phyloP scores from a whole-genome alignment of 331 rosid genomes.

The Saraca asoca region DNA sequence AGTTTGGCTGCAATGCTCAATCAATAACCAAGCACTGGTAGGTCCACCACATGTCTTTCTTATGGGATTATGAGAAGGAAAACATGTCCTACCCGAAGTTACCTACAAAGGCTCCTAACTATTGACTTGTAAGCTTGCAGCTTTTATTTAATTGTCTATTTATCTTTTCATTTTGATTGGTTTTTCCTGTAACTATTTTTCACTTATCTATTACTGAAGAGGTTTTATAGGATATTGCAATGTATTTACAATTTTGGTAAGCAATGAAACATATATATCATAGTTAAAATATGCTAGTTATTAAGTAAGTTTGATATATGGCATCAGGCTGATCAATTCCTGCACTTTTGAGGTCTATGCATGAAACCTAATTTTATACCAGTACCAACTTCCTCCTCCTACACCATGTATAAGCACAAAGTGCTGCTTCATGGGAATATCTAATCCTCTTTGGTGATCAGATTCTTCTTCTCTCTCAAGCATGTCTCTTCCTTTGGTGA shows the following conservation, averaged over 20 bases:
- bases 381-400: constrained; percentile 80
- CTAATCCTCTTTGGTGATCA: constrained; percentile 16
- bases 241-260: no score
- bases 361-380: constrained; percentile 83
- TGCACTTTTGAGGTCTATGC: constrained; percentile 70
- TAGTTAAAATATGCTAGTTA: no score
- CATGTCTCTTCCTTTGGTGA: no score
- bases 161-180: no score
- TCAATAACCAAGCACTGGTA: constrained; percentile 84
- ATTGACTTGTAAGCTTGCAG: constrained; percentile 61
- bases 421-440: constrained; percentile 48
- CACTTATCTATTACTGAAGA: no score
- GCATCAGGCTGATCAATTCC: constrained; percentile 65
- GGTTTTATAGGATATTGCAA: no score
- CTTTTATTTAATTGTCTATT: no score
- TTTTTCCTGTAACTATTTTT: no score
- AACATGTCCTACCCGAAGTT: constrained; percentile 88
- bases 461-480: constrained; percentile 30
- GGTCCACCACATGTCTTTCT: constrained; percentile 96
- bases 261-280: no score
- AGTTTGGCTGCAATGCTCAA: constrained; percentile 98
- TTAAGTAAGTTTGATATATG: no score
- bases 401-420: constrained; percentile 82
- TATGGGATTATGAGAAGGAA: constrained; percentile 76
- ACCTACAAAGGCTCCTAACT: constrained; percentile 73